A percentile compares a stretch with the other conserved stretches of the same genome.
phyloP scores from a whole-genome alignment of 2,329 filamentous ascomycete species.

The Rutstroemia sp. region DNA sequence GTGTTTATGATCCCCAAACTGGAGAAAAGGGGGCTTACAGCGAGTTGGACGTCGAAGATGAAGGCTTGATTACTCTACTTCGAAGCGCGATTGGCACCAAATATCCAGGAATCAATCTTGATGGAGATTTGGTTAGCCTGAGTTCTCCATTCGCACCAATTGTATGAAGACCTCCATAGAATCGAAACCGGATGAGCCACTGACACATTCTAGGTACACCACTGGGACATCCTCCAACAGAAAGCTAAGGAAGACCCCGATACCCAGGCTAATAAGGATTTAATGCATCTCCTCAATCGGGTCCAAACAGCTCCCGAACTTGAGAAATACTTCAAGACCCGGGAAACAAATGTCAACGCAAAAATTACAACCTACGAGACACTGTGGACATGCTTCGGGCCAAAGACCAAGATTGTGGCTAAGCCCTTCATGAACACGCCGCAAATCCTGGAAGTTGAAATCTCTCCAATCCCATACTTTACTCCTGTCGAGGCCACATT shows the following conservation, averaged over 20 bases:
- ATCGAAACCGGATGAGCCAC: too few species aligned
- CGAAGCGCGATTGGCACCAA: neutral
- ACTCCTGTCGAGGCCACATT: too few species aligned
- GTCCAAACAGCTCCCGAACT: neutral
- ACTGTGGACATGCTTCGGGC: too few species aligned
- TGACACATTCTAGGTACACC: too few species aligned
- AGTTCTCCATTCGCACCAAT: constrained; percentile 3
- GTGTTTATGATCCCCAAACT: neutral
- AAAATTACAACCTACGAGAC: neutral
- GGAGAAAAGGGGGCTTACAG: neutral
- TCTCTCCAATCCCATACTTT: too few species aligned
- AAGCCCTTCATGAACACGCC: too few species aligned
- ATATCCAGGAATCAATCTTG: neutral
- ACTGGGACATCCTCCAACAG: too few species aligned
- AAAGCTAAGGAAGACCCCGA: neutral
- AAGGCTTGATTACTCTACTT: neutral
- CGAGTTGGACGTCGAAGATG: neutral
- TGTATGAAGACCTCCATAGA: neutral
- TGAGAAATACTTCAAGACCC: constrained; percentile 10
- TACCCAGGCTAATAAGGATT: neutral
- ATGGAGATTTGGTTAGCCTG: constrained; percentile 1
- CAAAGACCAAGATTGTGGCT: too few species aligned
- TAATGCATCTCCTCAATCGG: constrained; percentile 1
- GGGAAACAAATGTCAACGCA: constrained; percentile 14
- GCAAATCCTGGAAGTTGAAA: too few species aligned